Percentiles rank a stretch among this genome's conserved stretches.
Conservation (phyloP, 495 filamentous ascomycete genomes). For the Pyrenopolyporus hunteri region DNA sequence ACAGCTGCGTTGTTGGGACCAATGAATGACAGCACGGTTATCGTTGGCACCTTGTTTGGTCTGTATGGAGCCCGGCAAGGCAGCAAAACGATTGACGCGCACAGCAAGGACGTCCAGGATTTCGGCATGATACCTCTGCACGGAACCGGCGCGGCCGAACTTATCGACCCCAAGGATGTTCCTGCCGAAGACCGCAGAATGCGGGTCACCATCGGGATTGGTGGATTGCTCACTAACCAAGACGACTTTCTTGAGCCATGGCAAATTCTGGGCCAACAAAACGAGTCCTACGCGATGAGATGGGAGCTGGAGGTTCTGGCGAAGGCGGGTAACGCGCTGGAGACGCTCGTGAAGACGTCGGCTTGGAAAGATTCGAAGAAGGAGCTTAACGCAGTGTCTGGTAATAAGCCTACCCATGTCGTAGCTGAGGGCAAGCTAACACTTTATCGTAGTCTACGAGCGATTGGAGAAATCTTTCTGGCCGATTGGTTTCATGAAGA, state of each 20-base stretch:
- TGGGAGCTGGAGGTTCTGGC: slow-evolving; percentile 82
- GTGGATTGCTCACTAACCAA: slow-evolving; percentile 78
- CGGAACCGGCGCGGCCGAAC: slow-evolving; percentile 41
- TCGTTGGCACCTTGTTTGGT: slow-evolving; percentile 86
- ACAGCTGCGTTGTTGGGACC: slow-evolving; percentile 81
- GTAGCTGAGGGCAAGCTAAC: slow-evolving; percentile 24
- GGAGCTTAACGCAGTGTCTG: slow-evolving; percentile 66
- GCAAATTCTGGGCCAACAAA: slow-evolving; percentile 69
- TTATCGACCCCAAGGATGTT: slow-evolving; percentile 50
- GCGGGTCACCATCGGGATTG: slow-evolving; percentile 80
- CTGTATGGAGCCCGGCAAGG: slow-evolving; percentile 87
- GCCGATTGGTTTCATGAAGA: slow-evolving; percentile 78
- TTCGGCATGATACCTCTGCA: slow-evolving; percentile 85
- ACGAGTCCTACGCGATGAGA: slow-evolving; percentile 81
- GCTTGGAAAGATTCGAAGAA: slow-evolving; percentile 79
- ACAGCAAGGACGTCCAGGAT: slow-evolving; percentile 84
- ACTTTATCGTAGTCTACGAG: slow-evolving; percentile 63
- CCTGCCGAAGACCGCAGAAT: slow-evolving; percentile 62
- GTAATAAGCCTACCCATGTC: slow-evolving; percentile 39
- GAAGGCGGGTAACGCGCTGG: slow-evolving; percentile 77
- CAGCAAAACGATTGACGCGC: slow-evolving; percentile 83
- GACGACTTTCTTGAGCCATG: slow-evolving; percentile 76
- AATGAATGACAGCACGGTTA: slow-evolving; percentile 74
- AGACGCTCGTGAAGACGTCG: slow-evolving; percentile 72
- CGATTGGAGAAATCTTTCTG: slow-evolving; percentile 72